Conservation (phyloP, 2,329 filamentous ascomycete genomes). For the Orbilia javanica region DNA sequence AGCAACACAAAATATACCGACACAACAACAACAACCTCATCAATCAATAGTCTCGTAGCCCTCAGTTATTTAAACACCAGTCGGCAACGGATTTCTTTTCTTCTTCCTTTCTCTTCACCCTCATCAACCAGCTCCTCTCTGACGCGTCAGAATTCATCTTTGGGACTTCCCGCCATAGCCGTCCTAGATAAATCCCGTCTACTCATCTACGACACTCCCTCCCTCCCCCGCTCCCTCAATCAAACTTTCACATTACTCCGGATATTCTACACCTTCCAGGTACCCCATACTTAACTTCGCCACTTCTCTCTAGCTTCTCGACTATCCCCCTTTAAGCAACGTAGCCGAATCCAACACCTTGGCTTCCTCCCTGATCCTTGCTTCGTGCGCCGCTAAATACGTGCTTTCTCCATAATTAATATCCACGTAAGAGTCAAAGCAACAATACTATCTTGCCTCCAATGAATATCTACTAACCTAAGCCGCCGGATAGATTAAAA, state of each 20-base stretch:
- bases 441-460: neutral
- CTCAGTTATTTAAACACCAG: neutral
- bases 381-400: conserved; percentile 6
- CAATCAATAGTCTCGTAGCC: no score
- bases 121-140: neutral
- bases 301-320: neutral
- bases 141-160: neutral
- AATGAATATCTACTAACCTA: neutral
- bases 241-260: neutral
- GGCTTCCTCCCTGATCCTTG: conserved; percentile 6
- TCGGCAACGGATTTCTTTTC: neutral
- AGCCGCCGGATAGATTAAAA: neutral
- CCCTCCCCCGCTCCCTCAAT: neutral
- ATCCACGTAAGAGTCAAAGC: neutral
- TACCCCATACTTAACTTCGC: neutral
- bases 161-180: neutral
- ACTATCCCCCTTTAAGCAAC: conserved; percentile 5
- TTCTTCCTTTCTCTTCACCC: neutral
- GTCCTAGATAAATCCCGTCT: neutral
- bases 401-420: neutral
- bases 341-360: conserved; percentile 12
- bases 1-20: conserved; percentile 5
- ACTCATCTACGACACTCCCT: neutral
- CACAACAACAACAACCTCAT: conserved; percentile 8
- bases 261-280: neutral